phyloP scores from a whole-genome alignment of 2,329 filamentous ascomycete genomes.

The Fusarium concolor region DNA sequence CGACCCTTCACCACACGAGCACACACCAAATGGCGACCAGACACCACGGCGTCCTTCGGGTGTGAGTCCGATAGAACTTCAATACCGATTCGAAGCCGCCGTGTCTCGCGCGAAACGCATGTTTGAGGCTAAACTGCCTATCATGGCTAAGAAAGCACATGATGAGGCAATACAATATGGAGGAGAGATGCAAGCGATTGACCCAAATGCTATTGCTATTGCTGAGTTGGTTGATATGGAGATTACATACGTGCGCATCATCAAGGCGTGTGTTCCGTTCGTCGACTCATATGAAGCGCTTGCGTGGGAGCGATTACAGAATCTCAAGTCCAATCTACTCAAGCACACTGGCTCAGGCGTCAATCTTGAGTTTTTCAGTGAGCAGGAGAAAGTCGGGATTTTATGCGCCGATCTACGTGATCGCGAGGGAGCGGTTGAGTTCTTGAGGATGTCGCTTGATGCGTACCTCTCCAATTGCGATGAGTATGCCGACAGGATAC shows the following conservation, averaged over 20 bases:
- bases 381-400: slow-evolving; percentile 4
- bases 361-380: not conserved
- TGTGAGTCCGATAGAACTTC: not conserved
- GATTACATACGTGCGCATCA: slow-evolving; percentile 6
- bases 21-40: not conserved
- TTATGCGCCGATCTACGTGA: slow-evolving; percentile 17
- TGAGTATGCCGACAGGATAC: not conserved
- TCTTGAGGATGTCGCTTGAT: slow-evolving; percentile 1
- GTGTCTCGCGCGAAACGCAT: slow-evolving; percentile 4
- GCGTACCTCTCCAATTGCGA: not conserved
- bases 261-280: slow-evolving; percentile 1
- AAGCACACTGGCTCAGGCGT: not conserved
- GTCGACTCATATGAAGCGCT: slow-evolving; percentile 2
- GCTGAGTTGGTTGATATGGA: slow-evolving; percentile 3
- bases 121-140: not conserved
- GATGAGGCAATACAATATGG: slow-evolving; percentile 12
- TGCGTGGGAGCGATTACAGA: slow-evolving; percentile 1
- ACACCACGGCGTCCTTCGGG: not conserved
- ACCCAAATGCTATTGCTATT: not conserved
- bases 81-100: slow-evolving; percentile 8
- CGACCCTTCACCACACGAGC: not conserved
- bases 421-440: slow-evolving; percentile 3
- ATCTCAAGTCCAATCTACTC: not conserved
- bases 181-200: not conserved
- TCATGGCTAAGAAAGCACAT: slow-evolving; percentile 17